These are phyloP conservation scores for Aspergillus leporis DNA, from an alignment of 495 filamentous ascomycete species.

Conservation along the genomic window DNA sequence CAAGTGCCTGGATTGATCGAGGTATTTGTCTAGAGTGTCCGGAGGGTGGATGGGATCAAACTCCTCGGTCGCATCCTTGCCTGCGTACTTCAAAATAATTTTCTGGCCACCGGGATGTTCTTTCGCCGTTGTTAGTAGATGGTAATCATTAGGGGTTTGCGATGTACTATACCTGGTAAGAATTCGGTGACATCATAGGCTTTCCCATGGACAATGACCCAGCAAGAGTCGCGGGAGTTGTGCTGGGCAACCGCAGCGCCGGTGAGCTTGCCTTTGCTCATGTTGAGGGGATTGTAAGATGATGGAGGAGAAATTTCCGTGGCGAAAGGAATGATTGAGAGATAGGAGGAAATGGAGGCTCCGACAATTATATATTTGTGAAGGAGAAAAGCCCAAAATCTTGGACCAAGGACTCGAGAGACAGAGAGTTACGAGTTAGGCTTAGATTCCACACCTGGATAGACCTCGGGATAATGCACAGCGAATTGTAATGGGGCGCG, in stretches of 20 bases:
- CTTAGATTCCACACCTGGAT: not conserved
- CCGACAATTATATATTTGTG: conserved; percentile 11
- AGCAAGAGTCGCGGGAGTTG: conserved; percentile 77
- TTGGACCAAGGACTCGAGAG: not conserved
- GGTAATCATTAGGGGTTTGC: not conserved
- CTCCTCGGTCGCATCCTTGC: conserved; percentile 79
- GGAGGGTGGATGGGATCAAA: conserved; percentile 95
- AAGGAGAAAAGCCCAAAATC: not conserved
- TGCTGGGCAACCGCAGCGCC: conserved; percentile 78
- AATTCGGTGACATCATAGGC: conserved; percentile 95
- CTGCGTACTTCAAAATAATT: conserved; percentile 81
- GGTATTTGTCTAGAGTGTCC: conserved; percentile 73
- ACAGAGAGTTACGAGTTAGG: not conserved
- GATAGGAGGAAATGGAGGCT: not conserved
- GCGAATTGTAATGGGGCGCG: conserved; percentile 16
- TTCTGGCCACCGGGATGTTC: conserved; percentile 86
- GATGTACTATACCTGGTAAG: conserved; percentile 54
- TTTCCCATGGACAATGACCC: conserved; percentile 85
- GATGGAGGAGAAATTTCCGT: conserved; percentile 5
- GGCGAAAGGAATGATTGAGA: conserved; percentile 6
- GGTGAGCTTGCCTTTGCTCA: conserved; percentile 54
- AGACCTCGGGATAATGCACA: conserved; percentile 33
- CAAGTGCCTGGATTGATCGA: conserved; percentile 84
- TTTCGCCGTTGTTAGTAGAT: conserved; percentile 14
- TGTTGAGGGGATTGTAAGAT: conserved; percentile 17